Percentiles rank a stretch among this genome's conserved stretches.
Conservation (phyloP, 108 stramenopile species). For the Phaeodactylum tricornutum region DNA sequence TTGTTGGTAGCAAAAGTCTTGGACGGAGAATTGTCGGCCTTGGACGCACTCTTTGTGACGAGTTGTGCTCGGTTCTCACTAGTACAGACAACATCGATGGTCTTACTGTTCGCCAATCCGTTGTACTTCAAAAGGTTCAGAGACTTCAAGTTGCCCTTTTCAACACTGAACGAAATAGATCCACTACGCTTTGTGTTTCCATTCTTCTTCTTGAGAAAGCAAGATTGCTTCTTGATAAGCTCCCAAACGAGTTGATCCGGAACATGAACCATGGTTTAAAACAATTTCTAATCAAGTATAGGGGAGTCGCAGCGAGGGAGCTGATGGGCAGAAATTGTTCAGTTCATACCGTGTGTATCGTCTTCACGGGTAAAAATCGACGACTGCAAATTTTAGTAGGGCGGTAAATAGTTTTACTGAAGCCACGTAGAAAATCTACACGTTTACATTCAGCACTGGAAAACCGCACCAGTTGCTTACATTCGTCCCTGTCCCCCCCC, state of each 20-base stretch:
- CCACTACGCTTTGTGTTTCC: conserved; percentile 85
- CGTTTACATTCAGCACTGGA: too few relatives aligned
- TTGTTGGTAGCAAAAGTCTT: conserved; percentile 55
- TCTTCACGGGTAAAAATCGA: too few relatives aligned
- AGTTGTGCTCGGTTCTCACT: conserved; percentile 65
- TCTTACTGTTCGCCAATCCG: conserved; percentile 87
- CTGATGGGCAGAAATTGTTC: too few relatives aligned
- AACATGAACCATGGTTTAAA: conserved; percentile 74
- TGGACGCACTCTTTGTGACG: conserved; percentile 75
- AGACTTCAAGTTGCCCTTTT: conserved; percentile 83
- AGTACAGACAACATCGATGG: conserved; percentile 55
- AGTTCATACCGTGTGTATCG: too few relatives aligned
- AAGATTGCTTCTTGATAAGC: conserved; percentile 74
- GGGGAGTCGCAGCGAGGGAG: too few relatives aligned
- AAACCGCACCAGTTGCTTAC: too few relatives aligned
- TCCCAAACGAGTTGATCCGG: conserved; percentile 89
- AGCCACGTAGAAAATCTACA: too few relatives aligned
- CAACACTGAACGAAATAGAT: conserved; percentile 67
- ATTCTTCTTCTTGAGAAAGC: conserved; percentile 88
- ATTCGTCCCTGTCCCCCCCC: too few relatives aligned
- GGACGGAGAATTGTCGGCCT: conserved; percentile 51
- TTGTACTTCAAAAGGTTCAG: conserved; percentile 88
- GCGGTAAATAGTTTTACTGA: too few relatives aligned
- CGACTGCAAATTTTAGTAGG: too few relatives aligned
- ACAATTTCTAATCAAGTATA: too few relatives aligned